Conservation (phyloP, 78 protist species). For the Cavenderia fasciculata region DNA sequence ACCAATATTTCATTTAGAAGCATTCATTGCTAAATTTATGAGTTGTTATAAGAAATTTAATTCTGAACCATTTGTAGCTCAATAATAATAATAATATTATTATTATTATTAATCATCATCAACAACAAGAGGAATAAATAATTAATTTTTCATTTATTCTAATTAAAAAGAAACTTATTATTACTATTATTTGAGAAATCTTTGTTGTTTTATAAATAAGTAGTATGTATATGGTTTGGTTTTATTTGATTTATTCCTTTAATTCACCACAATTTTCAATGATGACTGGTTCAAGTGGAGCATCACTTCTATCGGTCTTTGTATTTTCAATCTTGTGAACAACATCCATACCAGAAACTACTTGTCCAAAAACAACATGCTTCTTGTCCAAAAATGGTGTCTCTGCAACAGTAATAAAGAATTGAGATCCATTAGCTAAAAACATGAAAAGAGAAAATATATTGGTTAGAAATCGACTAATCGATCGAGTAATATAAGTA, state of each 20-base stretch:
- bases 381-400: conserved; percentile 89
- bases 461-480: not conserved
- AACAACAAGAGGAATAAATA: too few species aligned
- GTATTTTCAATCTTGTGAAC: conserved; percentile 74
- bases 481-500: not conserved
- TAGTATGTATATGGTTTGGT: too few species aligned
- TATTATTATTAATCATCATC: too few species aligned
- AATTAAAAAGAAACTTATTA: too few species aligned
- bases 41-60: conserved; percentile 82
- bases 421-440: conserved; percentile 91
- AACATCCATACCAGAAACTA: conserved; percentile 86
- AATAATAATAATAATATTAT: too few species aligned
- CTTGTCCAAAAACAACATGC: conserved; percentile 93
- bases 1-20: conserved; percentile 96
- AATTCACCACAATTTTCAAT: conserved; percentile 72
- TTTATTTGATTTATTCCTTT: not conserved
- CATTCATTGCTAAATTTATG: conserved; percentile 96
- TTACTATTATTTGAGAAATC: too few species aligned
- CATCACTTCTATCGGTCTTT: conserved; percentile 9
- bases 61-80: too few species aligned
- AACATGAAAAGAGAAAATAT: not conserved
- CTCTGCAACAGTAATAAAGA: conserved; percentile 88
- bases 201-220: too few species aligned
- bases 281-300: conserved; percentile 7
- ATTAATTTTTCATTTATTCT: too few species aligned